Conservation (phyloP, 345 rosid genomes). For the Camelina hispida region DNA sequence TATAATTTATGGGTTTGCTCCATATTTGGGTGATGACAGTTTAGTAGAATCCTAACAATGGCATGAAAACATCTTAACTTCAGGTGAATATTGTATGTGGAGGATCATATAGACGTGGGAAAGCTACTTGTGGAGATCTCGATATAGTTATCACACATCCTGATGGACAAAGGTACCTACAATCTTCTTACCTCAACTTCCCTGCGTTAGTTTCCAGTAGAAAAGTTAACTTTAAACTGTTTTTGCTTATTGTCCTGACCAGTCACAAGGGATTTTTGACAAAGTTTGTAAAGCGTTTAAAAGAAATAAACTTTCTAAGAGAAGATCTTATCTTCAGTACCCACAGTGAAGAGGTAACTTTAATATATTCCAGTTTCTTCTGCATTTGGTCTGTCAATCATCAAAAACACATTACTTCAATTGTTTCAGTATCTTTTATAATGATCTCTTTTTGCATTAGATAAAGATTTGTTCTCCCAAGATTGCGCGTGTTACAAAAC, state of each 20-base stretch:
- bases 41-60: slow-evolving; percentile 5
- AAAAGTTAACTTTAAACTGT: slow-evolving; percentile 28
- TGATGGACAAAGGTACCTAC: slow-evolving; percentile 77
- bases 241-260: slow-evolving; percentile 33
- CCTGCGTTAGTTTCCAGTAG: neutral
- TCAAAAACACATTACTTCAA: neutral
- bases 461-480: neutral
- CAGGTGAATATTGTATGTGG: slow-evolving; percentile 83
- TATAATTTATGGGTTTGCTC: slow-evolving; percentile 3
- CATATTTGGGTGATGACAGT: neutral
- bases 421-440: neutral
- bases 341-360: slow-evolving; percentile 86
- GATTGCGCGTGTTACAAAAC: slow-evolving; percentile 8
- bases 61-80: slow-evolving; percentile 32
- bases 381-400: slow-evolving; percentile 8
- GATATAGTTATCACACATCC: slow-evolving; percentile 88
- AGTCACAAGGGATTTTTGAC: slow-evolving; percentile 91
- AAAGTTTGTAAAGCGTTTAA: slow-evolving; percentile 69
- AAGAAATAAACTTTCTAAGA: slow-evolving; percentile 74
- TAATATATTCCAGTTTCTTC: slow-evolving; percentile 18
- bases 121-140: slow-evolving; percentile 90
- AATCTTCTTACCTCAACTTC: slow-evolving; percentile 4
- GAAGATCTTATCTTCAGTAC: slow-evolving; percentile 87
- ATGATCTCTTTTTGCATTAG: neutral
- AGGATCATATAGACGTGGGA: slow-evolving; percentile 98